These are phyloP conservation scores for Mimosa bimucronata DNA, from an alignment of 306 rosid species.

Conservation along the genomic window DNA sequence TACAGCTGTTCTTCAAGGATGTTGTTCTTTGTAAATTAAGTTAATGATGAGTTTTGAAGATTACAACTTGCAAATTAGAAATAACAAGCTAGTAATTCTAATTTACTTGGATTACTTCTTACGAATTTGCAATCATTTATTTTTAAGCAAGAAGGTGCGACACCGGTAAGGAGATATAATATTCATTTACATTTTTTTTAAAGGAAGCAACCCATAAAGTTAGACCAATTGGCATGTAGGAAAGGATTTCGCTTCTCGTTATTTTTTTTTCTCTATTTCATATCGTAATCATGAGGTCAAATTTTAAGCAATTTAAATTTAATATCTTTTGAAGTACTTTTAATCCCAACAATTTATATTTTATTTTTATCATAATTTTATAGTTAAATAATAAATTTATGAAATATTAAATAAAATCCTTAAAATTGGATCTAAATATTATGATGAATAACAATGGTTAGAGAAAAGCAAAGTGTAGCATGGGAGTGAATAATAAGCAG, in stretches of 20 bases:
- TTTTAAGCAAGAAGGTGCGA: not conserved
- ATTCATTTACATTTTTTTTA: no score
- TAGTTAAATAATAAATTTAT: not conserved
- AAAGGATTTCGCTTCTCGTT: not conserved
- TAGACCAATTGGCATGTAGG: no score
- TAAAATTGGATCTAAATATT: not conserved
- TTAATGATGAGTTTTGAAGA: not conserved
- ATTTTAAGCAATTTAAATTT: not conserved
- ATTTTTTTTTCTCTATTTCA: not conserved
- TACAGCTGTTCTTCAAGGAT: constrained; percentile 31
- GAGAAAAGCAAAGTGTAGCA: no score
- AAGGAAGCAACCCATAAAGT: no score
- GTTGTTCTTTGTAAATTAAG: not conserved
- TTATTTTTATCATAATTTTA: no score
- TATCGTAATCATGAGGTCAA: no score
- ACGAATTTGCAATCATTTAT: no score
- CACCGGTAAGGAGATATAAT: not conserved
- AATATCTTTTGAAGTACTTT: not conserved
- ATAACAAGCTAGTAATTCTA: no score
- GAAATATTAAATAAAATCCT: no score
- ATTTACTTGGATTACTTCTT: no score
- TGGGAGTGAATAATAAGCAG: no score
- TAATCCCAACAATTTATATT: not conserved
- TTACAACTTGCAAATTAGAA: not conserved
- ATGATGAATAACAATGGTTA: not conserved